Conservation (phyloP, 2,329 filamentous ascomycete genomes). For the Calonectria hawksworthii region DNA sequence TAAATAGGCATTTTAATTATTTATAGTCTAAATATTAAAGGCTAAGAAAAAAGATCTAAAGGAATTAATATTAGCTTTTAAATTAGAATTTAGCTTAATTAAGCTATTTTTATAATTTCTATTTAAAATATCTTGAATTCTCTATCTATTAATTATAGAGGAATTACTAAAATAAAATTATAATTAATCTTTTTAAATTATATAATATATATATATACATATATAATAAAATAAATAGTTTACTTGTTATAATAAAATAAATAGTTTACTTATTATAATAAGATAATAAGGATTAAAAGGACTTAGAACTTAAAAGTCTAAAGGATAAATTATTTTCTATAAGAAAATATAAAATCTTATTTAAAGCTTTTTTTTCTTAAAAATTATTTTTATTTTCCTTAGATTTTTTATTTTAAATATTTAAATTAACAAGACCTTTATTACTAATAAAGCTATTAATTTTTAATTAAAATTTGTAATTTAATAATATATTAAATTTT, state of each 20-base stretch:
- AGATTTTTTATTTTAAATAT: neutral
- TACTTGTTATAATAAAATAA: neutral
- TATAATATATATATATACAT: neutral
- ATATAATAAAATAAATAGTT: too few relatives aligned
- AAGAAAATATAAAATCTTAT: neutral
- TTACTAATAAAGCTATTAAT: neutral
- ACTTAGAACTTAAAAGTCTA: neutral
- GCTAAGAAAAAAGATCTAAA: neutral
- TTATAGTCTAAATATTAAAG: neutral
- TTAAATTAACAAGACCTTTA: neutral
- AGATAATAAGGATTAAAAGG: neutral
- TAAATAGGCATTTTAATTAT: neutral
- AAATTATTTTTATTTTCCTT: neutral
- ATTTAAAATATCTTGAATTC: neutral
- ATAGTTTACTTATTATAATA: conserved; percentile 9
- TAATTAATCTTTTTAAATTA: neutral
- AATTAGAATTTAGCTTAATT: too few relatives aligned
- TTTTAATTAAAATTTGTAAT: neutral
- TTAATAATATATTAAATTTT: neutral
- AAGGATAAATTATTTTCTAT: neutral
- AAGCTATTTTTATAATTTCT: too few relatives aligned
- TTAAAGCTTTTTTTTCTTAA: neutral
- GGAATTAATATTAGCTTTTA: too few relatives aligned
- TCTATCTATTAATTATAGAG: neutral
- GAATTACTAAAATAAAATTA: neutral